These are phyloP conservation scores for Pistacia atlantica DNA, from an alignment of 345 rosid species.

Conservation along the genomic window DNA sequence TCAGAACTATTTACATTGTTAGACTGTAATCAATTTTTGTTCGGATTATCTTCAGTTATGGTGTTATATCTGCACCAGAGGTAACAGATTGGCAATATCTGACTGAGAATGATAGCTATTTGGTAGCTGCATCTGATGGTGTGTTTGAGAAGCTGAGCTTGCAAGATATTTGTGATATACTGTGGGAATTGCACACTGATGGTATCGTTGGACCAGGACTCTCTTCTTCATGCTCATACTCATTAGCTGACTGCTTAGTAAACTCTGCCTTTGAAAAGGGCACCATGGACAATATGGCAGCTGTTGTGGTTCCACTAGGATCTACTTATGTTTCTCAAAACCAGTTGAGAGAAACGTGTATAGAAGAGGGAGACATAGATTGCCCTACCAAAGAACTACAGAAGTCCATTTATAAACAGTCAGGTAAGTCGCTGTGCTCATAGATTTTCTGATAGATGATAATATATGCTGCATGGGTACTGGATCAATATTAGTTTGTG, in stretches of 20 bases:
- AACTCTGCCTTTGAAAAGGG: constrained; percentile 75
- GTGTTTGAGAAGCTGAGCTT: constrained; percentile 76
- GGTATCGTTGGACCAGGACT: constrained; percentile 40
- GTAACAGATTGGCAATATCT: constrained; percentile 81
- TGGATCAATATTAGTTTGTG: constrained; percentile 11
- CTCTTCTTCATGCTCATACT: constrained; percentile 65
- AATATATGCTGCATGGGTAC: constrained; percentile 10
- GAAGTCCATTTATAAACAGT: constrained; percentile 38
- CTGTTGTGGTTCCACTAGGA: constrained; percentile 72
- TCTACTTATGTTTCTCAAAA: constrained; percentile 46
- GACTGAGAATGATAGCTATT: constrained; percentile 69
- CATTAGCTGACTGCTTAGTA: constrained; percentile 82
- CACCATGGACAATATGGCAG: constrained; percentile 87
- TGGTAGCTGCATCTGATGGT: constrained; percentile 97
- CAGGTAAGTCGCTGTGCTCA: constrained; percentile 43
- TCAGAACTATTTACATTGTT: background rate
- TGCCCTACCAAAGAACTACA: constrained; percentile 32
- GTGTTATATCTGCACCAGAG: constrained; percentile 91
- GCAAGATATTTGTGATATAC: constrained; percentile 81
- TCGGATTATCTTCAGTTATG: constrained; percentile 50
- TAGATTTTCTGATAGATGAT: constrained; percentile 5
- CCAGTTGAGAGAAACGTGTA: constrained; percentile 37
- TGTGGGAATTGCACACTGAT: constrained; percentile 57
- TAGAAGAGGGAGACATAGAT: constrained; percentile 36
- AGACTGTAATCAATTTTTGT: background rate